Evolutionary conservation across 441 rosid genomes (phyloP), one percentile per base, ranked within the genome.

Genomic region (Euphorbia schlechtendalii): DNA sequence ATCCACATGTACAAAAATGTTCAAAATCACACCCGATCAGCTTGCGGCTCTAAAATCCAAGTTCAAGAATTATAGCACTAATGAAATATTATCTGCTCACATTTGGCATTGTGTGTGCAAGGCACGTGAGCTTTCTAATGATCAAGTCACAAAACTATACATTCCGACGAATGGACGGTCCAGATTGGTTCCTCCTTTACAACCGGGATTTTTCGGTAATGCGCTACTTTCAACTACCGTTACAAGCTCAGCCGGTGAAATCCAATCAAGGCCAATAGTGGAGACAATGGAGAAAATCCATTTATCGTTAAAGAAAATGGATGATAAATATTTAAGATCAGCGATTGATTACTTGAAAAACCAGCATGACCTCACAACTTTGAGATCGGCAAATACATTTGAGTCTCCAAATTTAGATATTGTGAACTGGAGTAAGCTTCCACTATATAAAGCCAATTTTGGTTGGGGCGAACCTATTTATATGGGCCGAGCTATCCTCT

Each of bases 71-170:
- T 40, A 56, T 6, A 70, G 64, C 52, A 57, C 73, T 2, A 63
- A 32, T 0, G 69, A 70, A 48, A 40, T 36, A 32, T 45, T 64
- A 6, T 15, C 69, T 8, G 69, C 69, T 3, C 73, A 70, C 8
- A 48, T 58, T 21, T 70, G 73, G 73, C 41, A 40, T 0, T 70
- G 64, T 60, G 36, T 40, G 32, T 56, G 69, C 55, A 57, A 48
- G 41, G 64, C 69, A 25, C 68, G 69, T 10, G 59, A n/a, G 0
- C 14, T 70, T 1, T 2, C 20, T 2, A 10, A 57, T 13, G 69
- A 49, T 24, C 64, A 70, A 41, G 13, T 25, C 4, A 49, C 69
- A 4, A 64, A 36, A 13, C 13, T 64, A 0, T 51, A 18, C 0
- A 51, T 70, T 17, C 43, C 73, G 4, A 27, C 49, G 0, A 58